Percentiles rank a stretch among this genome's conserved stretches.
Evolutionary conservation across 2,329 filamentous ascomycete species (phyloP).

Genomic region (Rhinocladiella similis): DNA sequence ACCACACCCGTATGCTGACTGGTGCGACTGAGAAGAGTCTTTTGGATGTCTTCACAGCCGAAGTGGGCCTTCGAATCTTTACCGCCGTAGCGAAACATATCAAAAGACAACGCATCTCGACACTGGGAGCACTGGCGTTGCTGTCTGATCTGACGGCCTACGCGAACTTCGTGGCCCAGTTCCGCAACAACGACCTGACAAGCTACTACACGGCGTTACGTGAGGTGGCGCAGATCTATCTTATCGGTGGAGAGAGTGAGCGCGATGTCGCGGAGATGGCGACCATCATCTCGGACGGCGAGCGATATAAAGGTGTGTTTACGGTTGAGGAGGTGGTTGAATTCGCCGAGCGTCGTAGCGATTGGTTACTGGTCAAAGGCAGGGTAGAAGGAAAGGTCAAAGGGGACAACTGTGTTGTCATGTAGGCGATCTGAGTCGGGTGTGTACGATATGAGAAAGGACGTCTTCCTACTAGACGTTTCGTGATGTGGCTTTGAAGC

Average conservation of each 20-base stretch:
- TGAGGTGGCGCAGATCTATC: conserved; percentile 91
- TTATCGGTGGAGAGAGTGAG: conserved; percentile 69
- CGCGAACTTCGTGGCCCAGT: conserved; percentile 76
- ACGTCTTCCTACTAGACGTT: no score
- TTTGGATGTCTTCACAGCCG: conserved; percentile 97
- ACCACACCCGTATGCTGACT: conserved; percentile 87
- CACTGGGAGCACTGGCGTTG: conserved; percentile 83
- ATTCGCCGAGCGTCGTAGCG: conserved; percentile 88
- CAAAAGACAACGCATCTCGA: conserved; percentile 90
- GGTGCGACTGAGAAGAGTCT: conserved; percentile 97
- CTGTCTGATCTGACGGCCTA: conserved; percentile 98
- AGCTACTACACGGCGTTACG: conserved; percentile 89
- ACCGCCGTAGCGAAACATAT: conserved; percentile 93
- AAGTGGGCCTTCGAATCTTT: conserved; percentile 91
- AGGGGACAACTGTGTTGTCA: conserved; percentile 81
- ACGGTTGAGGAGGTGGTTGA: conserved; percentile 96
- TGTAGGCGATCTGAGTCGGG: conserved; percentile 54
- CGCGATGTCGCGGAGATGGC: conserved; percentile 89
- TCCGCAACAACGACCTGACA: conserved; percentile 79
- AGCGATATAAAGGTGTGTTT: conserved; percentile 89
- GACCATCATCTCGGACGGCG: conserved; percentile 86
- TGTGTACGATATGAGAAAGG: not conserved
- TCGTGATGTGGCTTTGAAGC: no score
- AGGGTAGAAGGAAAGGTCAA: conserved; percentile 97
- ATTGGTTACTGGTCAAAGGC: conserved; percentile 89